Evolutionary conservation across 2,329 filamentous ascomycete species (phyloP), one percentile per base, ranked within the genome.

Genomic region (Penicillium hordei): DNA sequence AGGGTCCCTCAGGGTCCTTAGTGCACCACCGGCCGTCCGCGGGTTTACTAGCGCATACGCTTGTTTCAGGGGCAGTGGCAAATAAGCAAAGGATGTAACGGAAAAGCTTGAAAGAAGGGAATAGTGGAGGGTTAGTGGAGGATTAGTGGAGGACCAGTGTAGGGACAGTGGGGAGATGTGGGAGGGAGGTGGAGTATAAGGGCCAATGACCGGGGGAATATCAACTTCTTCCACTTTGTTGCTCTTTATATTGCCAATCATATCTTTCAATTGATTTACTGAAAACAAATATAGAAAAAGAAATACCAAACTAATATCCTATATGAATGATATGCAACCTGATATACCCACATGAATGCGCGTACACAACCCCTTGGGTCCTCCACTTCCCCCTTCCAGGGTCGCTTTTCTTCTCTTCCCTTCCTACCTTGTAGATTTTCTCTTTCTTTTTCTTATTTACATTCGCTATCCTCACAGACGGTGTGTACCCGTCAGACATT

Each of bases 401-500:
- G 19, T 27, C 36, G 43, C 48, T 59, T 52, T 58, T 56, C 40
- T 46, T 46, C 49, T 33, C 44, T n/a, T 39, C 44, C 31, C 7
- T 27, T 48, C 33, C 39, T 52, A 8, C 45, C 29, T 6, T 44
- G 31, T 33, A 45, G 33, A 40, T 23, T 46, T 48, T 60, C 60
- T 49, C 23, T 42, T 51, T 38, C 50, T 54, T 54, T 58, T 31
- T 59, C 54, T 48, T 50, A 43, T 55, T 57, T 27, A 54, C 44
- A 42, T 49, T 55, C 44, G 36, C 29, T 21, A 52, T 23, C 15
- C 33, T 34, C 2, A 17, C 3, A 31, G 43, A 39, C 38, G 36
- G 52, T 48, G 52, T 48, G 43, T 29, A 42, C 29, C 44, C 29
- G 57, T 60, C 33, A 43, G 45, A 63, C 63, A 52, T 54, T 64